Evolutionary conservation across 2,329 filamentous ascomycete genomes (phyloP).

Genomic region (Paraphaeosphaeria minitans): DNA sequence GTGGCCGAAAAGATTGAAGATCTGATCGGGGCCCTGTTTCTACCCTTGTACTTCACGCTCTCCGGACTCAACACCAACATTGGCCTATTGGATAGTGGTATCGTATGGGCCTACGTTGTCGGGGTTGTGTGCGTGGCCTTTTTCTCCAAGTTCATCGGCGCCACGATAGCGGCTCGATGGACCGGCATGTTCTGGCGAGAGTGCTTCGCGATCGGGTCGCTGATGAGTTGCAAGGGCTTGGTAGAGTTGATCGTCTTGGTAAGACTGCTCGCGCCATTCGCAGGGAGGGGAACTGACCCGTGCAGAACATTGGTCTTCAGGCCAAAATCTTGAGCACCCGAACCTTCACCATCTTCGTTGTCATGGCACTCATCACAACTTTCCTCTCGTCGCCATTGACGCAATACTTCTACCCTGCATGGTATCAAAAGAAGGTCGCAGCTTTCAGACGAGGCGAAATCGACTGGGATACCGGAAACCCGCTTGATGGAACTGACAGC

Average conservation of each 20-base stretch:
- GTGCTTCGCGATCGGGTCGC: constrained; percentile 80
- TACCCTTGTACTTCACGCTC: constrained; percentile 91
- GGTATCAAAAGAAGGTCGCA: constrained; percentile 75
- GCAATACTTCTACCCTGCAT: constrained; percentile 73
- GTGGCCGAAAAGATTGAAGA: constrained; percentile 95
- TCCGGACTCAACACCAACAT: constrained; percentile 89
- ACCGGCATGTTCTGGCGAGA: constrained; percentile 89
- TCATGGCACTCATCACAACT: constrained; percentile 89
- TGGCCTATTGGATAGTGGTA: constrained; percentile 78
- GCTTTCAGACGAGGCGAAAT: constrained; percentile 84
- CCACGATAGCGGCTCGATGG: constrained; percentile 74
- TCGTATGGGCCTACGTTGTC: constrained; percentile 88
- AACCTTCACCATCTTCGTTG: constrained; percentile 92
- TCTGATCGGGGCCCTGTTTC: constrained; percentile 78
- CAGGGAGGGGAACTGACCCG: constrained; percentile 21
- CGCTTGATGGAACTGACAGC: constrained; percentile 46
- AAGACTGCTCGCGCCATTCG: constrained; percentile 41
- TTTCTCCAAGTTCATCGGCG: constrained; percentile 81
- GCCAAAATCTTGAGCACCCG: constrained; percentile 78
- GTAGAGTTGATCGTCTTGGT: constrained; percentile 95
- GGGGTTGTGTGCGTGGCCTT: constrained; percentile 84
- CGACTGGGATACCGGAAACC: constrained; percentile 74
- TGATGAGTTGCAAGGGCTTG: constrained; percentile 97
- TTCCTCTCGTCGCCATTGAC: constrained; percentile 82
- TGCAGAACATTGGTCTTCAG: constrained; percentile 79